Percentiles rank a stretch among this genome's conserved stretches.
Evolutionary conservation across 2,329 filamentous ascomycete genomes (phyloP).

Genomic region (Pestalotiopsis sp.): DNA sequence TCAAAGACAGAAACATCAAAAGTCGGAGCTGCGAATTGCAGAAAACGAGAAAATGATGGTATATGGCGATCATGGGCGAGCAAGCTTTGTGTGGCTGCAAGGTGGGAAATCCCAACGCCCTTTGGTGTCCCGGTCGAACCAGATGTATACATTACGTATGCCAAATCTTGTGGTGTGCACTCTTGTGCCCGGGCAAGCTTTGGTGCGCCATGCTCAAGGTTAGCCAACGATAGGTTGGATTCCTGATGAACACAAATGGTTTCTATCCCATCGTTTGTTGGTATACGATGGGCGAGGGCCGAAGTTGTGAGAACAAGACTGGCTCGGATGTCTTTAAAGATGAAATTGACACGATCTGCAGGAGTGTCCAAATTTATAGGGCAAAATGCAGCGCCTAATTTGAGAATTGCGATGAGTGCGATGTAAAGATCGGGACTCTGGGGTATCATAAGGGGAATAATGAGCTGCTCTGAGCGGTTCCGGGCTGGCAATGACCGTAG

Average conservation of each 20-base stretch:
- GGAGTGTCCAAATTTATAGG: conserved; percentile 80
- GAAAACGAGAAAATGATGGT: conserved; percentile 73
- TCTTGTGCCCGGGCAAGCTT: neutral
- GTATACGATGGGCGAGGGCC: conserved; percentile 41
- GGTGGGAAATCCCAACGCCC: conserved; percentile 80
- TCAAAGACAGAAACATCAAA: conserved; percentile 96
- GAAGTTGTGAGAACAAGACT: conserved; percentile 65
- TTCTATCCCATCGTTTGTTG: conserved; percentile 17
- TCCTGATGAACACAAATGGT: conserved; percentile 9
- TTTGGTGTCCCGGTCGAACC: conserved; percentile 89
- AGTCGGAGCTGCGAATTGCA: conserved; percentile 89
- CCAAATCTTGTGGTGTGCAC: conserved; percentile 46
- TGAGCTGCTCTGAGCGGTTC: conserved; percentile 31
- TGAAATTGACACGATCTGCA: conserved; percentile 74
- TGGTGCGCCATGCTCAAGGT: neutral
- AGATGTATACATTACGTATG: conserved; percentile 93
- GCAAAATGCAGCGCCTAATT: conserved; percentile 82
- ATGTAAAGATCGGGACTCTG: conserved; percentile 80
- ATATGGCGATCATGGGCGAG: conserved; percentile 79
- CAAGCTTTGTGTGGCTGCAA: conserved; percentile 77
- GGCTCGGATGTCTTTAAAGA: conserved; percentile 74
- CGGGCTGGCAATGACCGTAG: conserved; percentile 21
- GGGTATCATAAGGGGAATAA: conserved; percentile 76
- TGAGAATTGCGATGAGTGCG: conserved; percentile 73
- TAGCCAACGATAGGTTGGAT: neutral